Conservation (phyloP, 169 alveolate genomes). For the Plasmodium gonderi region DNA sequence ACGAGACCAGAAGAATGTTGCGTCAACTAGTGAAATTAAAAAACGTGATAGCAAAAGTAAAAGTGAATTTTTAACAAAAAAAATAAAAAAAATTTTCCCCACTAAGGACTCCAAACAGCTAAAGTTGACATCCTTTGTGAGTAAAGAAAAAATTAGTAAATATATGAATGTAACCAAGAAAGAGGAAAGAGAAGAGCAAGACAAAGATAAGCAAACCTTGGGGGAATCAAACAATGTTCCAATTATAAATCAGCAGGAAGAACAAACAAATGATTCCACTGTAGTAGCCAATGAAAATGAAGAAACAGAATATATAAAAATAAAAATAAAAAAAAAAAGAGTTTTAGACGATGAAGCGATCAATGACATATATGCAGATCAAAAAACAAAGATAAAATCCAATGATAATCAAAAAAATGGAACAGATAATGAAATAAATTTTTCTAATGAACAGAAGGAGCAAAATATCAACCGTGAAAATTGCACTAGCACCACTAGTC, state of each 20-base stretch:
- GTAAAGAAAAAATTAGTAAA: slow-evolving; percentile 50
- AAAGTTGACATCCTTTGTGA: slow-evolving; percentile 59
- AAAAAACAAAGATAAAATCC: not conserved
- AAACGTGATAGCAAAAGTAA: slow-evolving; percentile 7
- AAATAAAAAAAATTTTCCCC: slow-evolving; percentile 35
- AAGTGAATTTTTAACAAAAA: slow-evolving; percentile 19
- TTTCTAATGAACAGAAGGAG: not conserved
- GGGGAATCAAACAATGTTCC: not conserved
- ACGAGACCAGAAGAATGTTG: not conserved
- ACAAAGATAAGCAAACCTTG: not conserved
- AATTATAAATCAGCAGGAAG: not conserved
- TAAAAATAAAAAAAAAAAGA: slow-evolving; percentile 52
- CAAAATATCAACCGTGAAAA: not conserved
- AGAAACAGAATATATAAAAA: slow-evolving; percentile 12
- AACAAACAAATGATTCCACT: not conserved
- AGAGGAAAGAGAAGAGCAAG: not conserved
- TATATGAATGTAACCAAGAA: not conserved
- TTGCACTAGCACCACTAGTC: not conserved
- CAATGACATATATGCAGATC: not conserved
- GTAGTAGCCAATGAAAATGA: not conserved
- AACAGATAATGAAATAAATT: not conserved
- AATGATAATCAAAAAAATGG: not conserved
- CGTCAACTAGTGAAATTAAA: not conserved
- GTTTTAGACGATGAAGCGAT: slow-evolving; percentile 47
- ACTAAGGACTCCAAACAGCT: slow-evolving; percentile 31